Percentiles rank a stretch among this genome's conserved stretches.
phyloP scores from a whole-genome alignment of 2,329 filamentous ascomycete species.

The Aspergillus sp. region DNA sequence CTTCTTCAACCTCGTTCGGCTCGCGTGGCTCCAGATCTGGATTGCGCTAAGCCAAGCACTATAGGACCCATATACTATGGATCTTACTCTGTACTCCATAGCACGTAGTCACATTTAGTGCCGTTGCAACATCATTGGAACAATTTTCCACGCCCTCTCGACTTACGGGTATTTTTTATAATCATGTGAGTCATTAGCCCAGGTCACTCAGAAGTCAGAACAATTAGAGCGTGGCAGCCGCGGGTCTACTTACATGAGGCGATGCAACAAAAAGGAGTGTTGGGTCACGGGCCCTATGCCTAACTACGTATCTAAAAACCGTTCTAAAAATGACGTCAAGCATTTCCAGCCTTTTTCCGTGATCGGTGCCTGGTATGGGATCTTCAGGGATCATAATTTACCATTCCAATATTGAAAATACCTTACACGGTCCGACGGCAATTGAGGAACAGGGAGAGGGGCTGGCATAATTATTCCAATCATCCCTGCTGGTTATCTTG shows the following conservation, averaged over 20 bases:
- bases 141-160: background rate
- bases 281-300: background rate
- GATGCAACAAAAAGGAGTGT: background rate
- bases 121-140: conserved; percentile 4
- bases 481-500: conserved; percentile 3
- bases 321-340: background rate
- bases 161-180: background rate
- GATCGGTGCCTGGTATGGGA: background rate
- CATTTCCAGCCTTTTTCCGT: background rate
- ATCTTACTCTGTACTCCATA: background rate
- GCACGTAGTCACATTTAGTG: background rate
- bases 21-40: conserved; percentile 26
- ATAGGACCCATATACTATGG: background rate
- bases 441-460: conserved; percentile 6
- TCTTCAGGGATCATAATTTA: background rate
- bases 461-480: conserved; percentile 9
- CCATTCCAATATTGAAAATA: background rate
- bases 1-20: conserved; percentile 14
- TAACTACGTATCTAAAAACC: background rate
- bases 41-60: conserved; percentile 21
- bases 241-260: background rate
- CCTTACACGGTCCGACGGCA: background rate
- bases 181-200: background rate
- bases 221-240: background rate
- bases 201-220: background rate